A percentile compares a stretch with the other conserved stretches of the same genome.
phyloP scores from a whole-genome alignment of 345 rosid species.

The Combretum micranthum region DNA sequence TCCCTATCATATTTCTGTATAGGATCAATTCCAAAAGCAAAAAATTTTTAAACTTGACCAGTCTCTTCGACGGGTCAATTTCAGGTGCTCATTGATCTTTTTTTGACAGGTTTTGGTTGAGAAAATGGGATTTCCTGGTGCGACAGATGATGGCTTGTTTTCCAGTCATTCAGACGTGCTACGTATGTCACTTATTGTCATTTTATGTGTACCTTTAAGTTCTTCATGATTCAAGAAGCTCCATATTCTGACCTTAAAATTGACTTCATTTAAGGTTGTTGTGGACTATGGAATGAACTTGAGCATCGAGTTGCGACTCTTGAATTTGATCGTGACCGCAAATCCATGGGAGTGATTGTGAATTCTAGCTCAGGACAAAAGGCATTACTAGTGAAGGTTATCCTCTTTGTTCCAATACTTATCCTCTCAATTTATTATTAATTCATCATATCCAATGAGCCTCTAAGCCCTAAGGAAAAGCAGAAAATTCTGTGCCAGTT shows the following conservation, averaged over 20 bases:
- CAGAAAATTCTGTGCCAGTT: too few species aligned
- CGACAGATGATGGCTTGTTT: conserved; percentile 26
- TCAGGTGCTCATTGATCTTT: neutral
- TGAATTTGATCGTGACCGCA: conserved; percentile 85
- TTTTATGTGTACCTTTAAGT: conserved; percentile 1
- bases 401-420: neutral
- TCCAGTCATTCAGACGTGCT: conserved; percentile 30
- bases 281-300: conserved; percentile 51
- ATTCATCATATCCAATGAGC: too few species aligned
- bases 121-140: conserved; percentile 86
- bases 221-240: neutral
- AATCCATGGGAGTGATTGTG: conserved; percentile 97
- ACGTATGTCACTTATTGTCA: conserved; percentile 31
- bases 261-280: conserved; percentile 46
- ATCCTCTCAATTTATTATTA: neutral
- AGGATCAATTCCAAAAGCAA: too few species aligned
- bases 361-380: conserved; percentile 66
- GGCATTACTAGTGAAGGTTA: conserved; percentile 80
- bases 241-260: neutral
- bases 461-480: too few species aligned
- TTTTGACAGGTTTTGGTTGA: conserved; percentile 78
- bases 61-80: too few species aligned
- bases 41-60: too few species aligned
- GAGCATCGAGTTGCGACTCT: conserved; percentile 87
- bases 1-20: too few species aligned